Evolutionary conservation across 139 green algal species (phyloP).

Genomic region (Gonium pectorale): DNA sequence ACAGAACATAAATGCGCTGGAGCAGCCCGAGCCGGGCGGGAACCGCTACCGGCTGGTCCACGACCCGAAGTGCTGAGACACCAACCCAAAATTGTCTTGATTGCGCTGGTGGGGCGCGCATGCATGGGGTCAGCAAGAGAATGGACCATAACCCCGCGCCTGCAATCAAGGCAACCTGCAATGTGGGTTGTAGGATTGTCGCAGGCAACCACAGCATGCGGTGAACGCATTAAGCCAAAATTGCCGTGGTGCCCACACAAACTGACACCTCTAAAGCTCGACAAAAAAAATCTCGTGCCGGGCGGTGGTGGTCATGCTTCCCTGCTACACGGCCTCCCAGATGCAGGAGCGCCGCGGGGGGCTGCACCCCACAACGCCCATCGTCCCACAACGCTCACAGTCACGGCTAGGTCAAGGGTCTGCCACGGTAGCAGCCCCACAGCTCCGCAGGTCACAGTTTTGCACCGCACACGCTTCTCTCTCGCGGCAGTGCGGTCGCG

Average conservation of each 20-base stretch:
- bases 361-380: conserved; percentile 8
- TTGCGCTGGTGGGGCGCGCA: conserved; percentile 30
- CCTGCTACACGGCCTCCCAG: conserved; percentile 20
- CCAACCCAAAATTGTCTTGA: conserved; percentile 36
- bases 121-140: conserved; percentile 27
- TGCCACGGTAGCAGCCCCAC: not conserved
- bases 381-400: conserved; percentile 31
- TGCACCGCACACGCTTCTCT: conserved; percentile 35
- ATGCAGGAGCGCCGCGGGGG: conserved; percentile 19
- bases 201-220: conserved; percentile 12
- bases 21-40: no score
- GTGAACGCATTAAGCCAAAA: conserved; percentile 35
- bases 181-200: conserved; percentile 24
- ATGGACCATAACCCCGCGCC: conserved; percentile 22
- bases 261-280: conserved; percentile 32
- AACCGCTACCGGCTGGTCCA: no score
- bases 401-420: conserved; percentile 17
- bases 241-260: conserved; percentile 42
- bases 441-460: conserved; percentile 27
- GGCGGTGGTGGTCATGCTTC: not conserved
- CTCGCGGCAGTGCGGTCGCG: no score
- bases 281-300: conserved; percentile 38
- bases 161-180: conserved; percentile 48
- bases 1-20: conserved; percentile 42
- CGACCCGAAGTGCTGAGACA: no score